These are phyloP conservation scores for Fusarium sp. DNA, from an alignment of 2,329 filamentous ascomycete genomes.

Conservation along the genomic window DNA sequence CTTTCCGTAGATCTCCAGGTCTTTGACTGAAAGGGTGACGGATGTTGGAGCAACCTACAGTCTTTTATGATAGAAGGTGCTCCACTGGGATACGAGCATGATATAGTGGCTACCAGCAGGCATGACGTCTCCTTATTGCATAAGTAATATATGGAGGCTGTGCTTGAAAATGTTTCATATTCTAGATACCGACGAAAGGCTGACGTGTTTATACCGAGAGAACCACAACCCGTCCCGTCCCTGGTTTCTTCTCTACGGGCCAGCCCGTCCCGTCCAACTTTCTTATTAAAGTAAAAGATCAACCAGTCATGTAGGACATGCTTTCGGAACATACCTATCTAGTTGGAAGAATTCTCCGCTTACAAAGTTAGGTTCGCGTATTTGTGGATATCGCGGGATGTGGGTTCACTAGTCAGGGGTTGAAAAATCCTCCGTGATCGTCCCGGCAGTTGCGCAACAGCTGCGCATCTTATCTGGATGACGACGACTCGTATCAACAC, in stretches of 20 bases:
- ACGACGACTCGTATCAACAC: background rate
- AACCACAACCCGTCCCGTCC: background rate
- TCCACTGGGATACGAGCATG: background rate
- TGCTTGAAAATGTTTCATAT: background rate
- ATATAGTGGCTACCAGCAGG: background rate
- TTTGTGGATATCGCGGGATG: background rate
- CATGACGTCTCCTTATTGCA: background rate
- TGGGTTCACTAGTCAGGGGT: background rate
- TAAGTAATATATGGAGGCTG: background rate
- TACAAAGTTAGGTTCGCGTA: background rate
- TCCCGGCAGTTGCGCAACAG: background rate
- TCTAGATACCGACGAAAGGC: background rate
- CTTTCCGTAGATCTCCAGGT: background rate
- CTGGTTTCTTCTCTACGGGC: background rate
- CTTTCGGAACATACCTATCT: background rate
- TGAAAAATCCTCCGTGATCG: background rate
- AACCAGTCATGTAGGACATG: background rate
- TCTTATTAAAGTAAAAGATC: background rate
- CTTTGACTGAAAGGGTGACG: background rate
- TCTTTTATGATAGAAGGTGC: background rate
- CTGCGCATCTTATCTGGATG: background rate
- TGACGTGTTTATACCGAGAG: background rate
- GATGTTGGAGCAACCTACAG: background rate
- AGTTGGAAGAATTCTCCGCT: background rate
- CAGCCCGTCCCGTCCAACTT: background rate